These are phyloP conservation scores for Debaryomyces tyrocola DNA, from an alignment of 805 yeast genomes.

Conservation along the genomic window DNA sequence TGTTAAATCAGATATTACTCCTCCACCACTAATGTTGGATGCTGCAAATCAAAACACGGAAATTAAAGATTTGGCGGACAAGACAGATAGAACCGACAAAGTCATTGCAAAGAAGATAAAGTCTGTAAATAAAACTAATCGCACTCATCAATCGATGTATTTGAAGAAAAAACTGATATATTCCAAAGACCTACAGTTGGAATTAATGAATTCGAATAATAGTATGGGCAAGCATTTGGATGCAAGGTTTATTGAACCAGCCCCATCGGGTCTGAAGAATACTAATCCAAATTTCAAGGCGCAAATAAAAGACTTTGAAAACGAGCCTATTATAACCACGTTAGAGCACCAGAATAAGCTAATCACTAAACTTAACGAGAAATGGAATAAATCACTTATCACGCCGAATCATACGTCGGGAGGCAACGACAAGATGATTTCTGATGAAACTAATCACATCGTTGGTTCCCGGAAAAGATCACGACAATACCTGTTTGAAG, in stretches of 20 bases:
- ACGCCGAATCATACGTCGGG: slow-evolving; percentile 2
- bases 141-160: neutral
- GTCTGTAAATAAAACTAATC: neutral
- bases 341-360: slow-evolving; percentile 32
- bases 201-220: slow-evolving; percentile 18
- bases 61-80: too few species aligned
- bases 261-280: neutral
- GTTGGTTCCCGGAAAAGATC: slow-evolving; percentile 14
- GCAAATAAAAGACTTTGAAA: neutral
- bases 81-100: too few species aligned
- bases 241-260: slow-evolving; percentile 6
- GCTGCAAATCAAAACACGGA: neutral
- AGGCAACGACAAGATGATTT: slow-evolving; percentile 5
- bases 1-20: slow-evolving; percentile 18
- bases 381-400: slow-evolving; percentile 37
- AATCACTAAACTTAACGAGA: slow-evolving; percentile 35
- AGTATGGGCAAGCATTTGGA: slow-evolving; percentile 7
- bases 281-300: neutral
- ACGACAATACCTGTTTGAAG: slow-evolving; percentile 15
- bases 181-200: slow-evolving; percentile 41
- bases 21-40: slow-evolving; percentile 25
- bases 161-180: slow-evolving; percentile 11
- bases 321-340: slow-evolving; percentile 12
- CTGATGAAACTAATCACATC: slow-evolving; percentile 1
- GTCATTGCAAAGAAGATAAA: neutral